Evolutionary conservation across 2,329 filamentous ascomycete species (phyloP).

Genomic region (Claviceps paspali): DNA sequence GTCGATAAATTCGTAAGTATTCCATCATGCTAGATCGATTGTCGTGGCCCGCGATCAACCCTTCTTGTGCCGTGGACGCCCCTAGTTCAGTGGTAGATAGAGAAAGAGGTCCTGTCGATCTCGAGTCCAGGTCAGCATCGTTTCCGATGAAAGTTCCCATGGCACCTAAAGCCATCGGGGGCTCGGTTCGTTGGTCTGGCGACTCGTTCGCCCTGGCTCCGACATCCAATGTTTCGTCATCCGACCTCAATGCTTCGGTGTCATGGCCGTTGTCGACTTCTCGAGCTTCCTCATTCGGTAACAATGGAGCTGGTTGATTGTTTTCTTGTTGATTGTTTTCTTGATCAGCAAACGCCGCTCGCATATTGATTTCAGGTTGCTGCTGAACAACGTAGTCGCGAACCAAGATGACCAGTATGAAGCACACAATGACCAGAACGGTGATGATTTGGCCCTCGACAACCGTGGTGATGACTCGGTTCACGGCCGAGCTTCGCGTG

Average conservation of each 20-base stretch:
- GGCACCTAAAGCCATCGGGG: background rate
- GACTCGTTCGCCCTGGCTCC: conserved; percentile 8
- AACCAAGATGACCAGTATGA: conserved; percentile 93
- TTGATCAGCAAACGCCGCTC: conserved; percentile 42
- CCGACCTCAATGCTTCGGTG: conserved; percentile 16
- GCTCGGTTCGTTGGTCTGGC: background rate
- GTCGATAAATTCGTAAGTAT: conserved; percentile 39
- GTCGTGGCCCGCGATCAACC: background rate
- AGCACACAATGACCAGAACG: conserved; percentile 75
- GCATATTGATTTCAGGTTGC: conserved; percentile 81
- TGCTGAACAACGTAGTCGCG: conserved; percentile 97
- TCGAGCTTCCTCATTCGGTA: conserved; percentile 8
- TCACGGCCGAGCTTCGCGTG: conserved; percentile 56
- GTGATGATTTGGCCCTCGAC: conserved; percentile 92
- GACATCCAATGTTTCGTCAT: conserved; percentile 18
- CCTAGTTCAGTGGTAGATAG: background rate
- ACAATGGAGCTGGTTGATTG: conserved; percentile 8
- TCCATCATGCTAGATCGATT: conserved; percentile 16
- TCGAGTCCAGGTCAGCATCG: background rate
- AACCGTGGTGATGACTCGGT: conserved; percentile 65
- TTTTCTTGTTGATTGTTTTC: conserved; percentile 19
- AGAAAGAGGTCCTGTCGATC: background rate
- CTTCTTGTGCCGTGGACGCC: background rate
- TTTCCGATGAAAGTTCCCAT: background rate
- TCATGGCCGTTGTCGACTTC: conserved; percentile 9